These are phyloP conservation scores for barley (Hordeum vulgare) DNA, from an alignment of 176 grass and related monocot genomes.

Conservation along the genomic window DNA sequence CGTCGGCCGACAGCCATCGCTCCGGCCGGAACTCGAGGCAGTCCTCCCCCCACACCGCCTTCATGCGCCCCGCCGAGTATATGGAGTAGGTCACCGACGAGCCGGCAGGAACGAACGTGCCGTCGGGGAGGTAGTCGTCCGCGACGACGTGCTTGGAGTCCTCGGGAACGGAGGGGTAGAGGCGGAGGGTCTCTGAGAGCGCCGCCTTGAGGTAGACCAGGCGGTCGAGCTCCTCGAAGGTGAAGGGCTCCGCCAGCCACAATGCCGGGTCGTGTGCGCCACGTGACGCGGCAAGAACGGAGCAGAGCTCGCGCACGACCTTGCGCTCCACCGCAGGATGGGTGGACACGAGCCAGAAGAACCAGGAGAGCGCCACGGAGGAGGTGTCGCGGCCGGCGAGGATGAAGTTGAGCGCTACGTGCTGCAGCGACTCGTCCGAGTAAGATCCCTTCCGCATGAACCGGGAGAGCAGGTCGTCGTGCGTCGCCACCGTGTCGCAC, in stretches of 20 bases:
- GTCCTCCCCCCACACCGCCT: slow-evolving; percentile 82
- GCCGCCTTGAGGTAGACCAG: slow-evolving; percentile 96
- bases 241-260: slow-evolving; percentile 60
- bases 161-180: slow-evolving; percentile 94
- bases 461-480: slow-evolving; percentile 89
- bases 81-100: slow-evolving; percentile 94
- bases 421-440: slow-evolving; percentile 79
- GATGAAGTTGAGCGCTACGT: slow-evolving; percentile 96
- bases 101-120: slow-evolving; percentile 82
- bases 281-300: slow-evolving; percentile 52
- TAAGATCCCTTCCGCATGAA: slow-evolving; percentile 93
- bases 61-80: slow-evolving; percentile 90
- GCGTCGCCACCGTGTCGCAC: slow-evolving; percentile 1
- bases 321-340: slow-evolving; percentile 55
- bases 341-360: slow-evolving; percentile 98
- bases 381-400: slow-evolving; percentile 96
- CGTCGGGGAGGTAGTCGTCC: slow-evolving; percentile 78
- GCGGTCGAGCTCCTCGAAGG: slow-evolving; percentile 81
- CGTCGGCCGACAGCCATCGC: slow-evolving; percentile 76
- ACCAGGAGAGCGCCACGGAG: slow-evolving; percentile 94
- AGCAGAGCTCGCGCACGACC: slow-evolving; percentile 66
- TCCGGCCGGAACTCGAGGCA: slow-evolving; percentile 84
- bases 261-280: slow-evolving; percentile 32
- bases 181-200: slow-evolving; percentile 82
- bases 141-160: slow-evolving; percentile 87